These are phyloP conservation scores for Bipolaris zeicola DNA, from an alignment of 2,329 filamentous ascomycete species.

Conservation along the genomic window DNA sequence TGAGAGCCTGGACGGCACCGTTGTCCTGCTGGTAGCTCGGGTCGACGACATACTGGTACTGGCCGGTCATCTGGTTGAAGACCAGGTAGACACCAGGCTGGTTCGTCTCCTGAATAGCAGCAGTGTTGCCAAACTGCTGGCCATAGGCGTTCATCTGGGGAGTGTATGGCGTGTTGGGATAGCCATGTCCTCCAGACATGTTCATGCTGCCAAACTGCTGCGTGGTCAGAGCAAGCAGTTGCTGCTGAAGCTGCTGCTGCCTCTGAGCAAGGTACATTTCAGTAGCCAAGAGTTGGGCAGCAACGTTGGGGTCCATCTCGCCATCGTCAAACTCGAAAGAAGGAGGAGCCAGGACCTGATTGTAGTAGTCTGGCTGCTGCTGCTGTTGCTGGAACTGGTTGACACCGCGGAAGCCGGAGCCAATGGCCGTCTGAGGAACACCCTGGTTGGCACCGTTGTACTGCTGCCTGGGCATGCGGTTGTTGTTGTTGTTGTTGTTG, in stretches of 20 bases:
- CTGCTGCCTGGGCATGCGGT: slow-evolving; percentile 54
- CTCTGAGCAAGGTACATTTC: slow-evolving; percentile 93
- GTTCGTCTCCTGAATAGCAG: slow-evolving; percentile 68
- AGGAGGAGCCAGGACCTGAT: slow-evolving; percentile 86
- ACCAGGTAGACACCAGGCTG: slow-evolving; percentile 81
- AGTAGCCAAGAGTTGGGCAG: slow-evolving; percentile 87
- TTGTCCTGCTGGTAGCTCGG: slow-evolving; percentile 60
- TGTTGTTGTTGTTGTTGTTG: slow-evolving; percentile 52
- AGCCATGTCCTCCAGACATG: slow-evolving; percentile 62
- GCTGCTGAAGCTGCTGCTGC: slow-evolving; percentile 93
- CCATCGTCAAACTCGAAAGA: slow-evolving; percentile 72
- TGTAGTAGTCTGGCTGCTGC: slow-evolving; percentile 64
- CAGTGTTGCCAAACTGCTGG: slow-evolving; percentile 70
- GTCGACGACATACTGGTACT: slow-evolving; percentile 81
- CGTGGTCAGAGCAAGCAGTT: slow-evolving; percentile 80
- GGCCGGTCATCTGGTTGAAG: slow-evolving; percentile 84
- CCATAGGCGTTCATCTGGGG: slow-evolving; percentile 64
- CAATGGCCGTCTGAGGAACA: slow-evolving; percentile 65
- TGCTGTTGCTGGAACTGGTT: slow-evolving; percentile 53
- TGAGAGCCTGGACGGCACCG: slow-evolving; percentile 22
- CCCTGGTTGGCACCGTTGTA: slow-evolving; percentile 49
- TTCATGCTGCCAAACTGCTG: slow-evolving; percentile 63
- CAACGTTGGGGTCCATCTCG: slow-evolving; percentile 82
- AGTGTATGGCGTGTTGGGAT: slow-evolving; percentile 57
- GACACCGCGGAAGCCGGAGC: slow-evolving; percentile 57